A percentile compares a stretch with the other conserved stretches of the same genome.
phyloP scores from a whole-genome alignment of 768 basidiomycete genomes.

The Termitomyces sp. region DNA sequence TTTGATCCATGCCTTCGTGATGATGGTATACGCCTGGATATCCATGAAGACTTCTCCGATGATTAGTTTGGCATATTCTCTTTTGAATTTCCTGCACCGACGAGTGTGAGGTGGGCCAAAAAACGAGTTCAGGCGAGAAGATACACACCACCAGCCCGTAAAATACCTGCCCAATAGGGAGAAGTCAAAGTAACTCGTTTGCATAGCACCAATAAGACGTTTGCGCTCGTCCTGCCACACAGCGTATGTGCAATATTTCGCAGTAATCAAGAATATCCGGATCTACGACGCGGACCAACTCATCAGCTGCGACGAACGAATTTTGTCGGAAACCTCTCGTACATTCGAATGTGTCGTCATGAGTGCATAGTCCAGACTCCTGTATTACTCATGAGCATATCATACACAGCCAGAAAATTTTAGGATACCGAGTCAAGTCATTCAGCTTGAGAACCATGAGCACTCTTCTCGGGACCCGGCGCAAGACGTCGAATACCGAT shows the following conservation, averaged over 20 bases:
- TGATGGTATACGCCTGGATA: conserved; percentile 47
- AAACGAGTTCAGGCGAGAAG: neutral
- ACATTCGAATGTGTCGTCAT: conserved; percentile 85
- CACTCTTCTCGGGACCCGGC: conserved; percentile 79
- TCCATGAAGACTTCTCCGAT: conserved; percentile 63
- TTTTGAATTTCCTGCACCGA: conserved; percentile 52
- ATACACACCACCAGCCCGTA: conserved; percentile 63
- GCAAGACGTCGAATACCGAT: conserved; percentile 83
- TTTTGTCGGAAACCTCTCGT: conserved; percentile 9
- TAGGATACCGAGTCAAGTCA: conserved; percentile 67
- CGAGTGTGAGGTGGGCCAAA: neutral
- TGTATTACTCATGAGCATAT: conserved; percentile 20
- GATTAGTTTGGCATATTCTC: conserved; percentile 41
- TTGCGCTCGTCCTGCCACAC: conserved; percentile 70
- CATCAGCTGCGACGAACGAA: neutral
- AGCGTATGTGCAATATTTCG: conserved; percentile 79
- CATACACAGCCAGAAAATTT: neutral
- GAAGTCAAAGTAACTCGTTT: conserved; percentile 45
- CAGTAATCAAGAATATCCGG: conserved; percentile 88
- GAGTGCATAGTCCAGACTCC: conserved; percentile 79
- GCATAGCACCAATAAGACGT: conserved; percentile 38
- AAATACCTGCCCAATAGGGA: conserved; percentile 45
- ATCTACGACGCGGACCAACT: conserved; percentile 34
- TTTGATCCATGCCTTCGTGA: conserved; percentile 55
- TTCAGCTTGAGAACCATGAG: conserved; percentile 84